phyloP scores from a whole-genome alignment of 139 green algal genomes.

The Protoeuglena noctilucae region DNA sequence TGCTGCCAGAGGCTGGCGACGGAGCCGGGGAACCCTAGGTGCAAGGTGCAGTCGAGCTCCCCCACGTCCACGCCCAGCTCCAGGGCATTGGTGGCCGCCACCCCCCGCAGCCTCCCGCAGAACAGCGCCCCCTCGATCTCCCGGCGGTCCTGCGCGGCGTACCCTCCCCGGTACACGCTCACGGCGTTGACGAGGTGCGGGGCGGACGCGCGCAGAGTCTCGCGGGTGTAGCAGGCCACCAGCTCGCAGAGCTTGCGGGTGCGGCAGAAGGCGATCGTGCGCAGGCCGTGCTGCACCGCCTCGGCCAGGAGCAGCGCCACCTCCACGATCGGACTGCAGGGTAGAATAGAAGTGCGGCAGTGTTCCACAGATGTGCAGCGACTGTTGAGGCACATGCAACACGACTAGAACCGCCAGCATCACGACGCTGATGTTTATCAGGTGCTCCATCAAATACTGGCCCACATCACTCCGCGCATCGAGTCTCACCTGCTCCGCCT shows the following conservation, averaged over 20 bases:
- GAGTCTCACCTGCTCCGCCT: constrained; percentile 27
- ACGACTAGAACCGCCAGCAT: too few species aligned
- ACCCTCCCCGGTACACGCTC: constrained; percentile 39
- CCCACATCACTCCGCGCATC: too few species aligned
- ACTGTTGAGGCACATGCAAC: too few species aligned
- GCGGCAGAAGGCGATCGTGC: constrained; percentile 89
- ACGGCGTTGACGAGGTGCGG: constrained; percentile 40
- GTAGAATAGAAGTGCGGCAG: background rate
- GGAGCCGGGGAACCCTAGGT: constrained; percentile 65
- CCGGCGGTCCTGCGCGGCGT: constrained; percentile 2
- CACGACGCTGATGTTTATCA: too few species aligned
- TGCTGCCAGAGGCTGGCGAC: constrained; percentile 77
- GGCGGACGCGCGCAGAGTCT: constrained; percentile 44
- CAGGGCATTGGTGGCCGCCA: constrained; percentile 87
- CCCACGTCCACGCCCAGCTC: constrained; percentile 93
- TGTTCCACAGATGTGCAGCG: background rate
- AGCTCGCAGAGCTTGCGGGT: constrained; percentile 91
- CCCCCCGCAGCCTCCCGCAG: constrained; percentile 32
- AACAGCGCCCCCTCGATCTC: constrained; percentile 28
- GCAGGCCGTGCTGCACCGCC: constrained; percentile 72
- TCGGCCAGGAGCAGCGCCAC: constrained; percentile 52
- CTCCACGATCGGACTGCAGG: constrained; percentile 68
- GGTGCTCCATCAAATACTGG: too few species aligned
- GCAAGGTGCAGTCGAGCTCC: constrained; percentile 80
- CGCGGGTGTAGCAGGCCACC: constrained; percentile 66